Conservation (phyloP, 2,329 filamentous ascomycete species). For the Canariomyces notabilis region DNA sequence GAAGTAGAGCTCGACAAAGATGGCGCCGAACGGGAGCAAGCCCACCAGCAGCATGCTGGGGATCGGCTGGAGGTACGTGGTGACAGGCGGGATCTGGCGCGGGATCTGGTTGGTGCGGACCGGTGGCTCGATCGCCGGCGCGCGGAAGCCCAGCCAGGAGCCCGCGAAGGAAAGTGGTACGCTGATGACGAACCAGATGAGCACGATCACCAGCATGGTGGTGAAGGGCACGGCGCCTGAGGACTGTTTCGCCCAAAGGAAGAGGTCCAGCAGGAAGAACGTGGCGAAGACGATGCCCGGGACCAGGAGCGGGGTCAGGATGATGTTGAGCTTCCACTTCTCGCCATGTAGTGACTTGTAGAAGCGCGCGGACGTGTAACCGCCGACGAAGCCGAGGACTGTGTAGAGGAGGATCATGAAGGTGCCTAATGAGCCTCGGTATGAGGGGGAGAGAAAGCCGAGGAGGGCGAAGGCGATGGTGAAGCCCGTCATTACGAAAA, state of each 20-base stretch:
- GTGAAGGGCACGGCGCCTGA: conserved; percentile 93
- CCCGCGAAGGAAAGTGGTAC: conserved; percentile 85
- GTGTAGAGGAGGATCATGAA: conserved; percentile 93
- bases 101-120: conserved; percentile 97
- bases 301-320: conserved; percentile 77
- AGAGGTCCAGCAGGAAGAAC: conserved; percentile 94
- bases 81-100: conserved; percentile 82
- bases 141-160: conserved; percentile 89
- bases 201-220: conserved; percentile 90
- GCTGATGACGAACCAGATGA: conserved; percentile 96
- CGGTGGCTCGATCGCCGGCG: conserved; percentile 65
- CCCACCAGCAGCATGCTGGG: conserved; percentile 91
- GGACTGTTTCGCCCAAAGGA: conserved; percentile 89
- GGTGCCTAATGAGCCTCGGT: conserved; percentile 87
- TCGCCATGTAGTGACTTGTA: conserved; percentile 95
- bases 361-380: conserved; percentile 81
- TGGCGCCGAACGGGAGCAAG: conserved; percentile 88
- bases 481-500: conserved; percentile 95
- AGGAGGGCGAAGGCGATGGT: conserved; percentile 91
- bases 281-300: conserved; percentile 78
- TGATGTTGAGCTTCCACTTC: conserved; percentile 90
- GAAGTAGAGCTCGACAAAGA: conserved; percentile 98
- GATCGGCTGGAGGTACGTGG: conserved; percentile 76
- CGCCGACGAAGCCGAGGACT: conserved; percentile 84
- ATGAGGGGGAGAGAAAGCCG: conserved; percentile 91